Evolutionary conservation across 2,329 filamentous ascomycete genomes (phyloP).

Genomic region (Graphilbum ipis-grandicollis): DNA sequence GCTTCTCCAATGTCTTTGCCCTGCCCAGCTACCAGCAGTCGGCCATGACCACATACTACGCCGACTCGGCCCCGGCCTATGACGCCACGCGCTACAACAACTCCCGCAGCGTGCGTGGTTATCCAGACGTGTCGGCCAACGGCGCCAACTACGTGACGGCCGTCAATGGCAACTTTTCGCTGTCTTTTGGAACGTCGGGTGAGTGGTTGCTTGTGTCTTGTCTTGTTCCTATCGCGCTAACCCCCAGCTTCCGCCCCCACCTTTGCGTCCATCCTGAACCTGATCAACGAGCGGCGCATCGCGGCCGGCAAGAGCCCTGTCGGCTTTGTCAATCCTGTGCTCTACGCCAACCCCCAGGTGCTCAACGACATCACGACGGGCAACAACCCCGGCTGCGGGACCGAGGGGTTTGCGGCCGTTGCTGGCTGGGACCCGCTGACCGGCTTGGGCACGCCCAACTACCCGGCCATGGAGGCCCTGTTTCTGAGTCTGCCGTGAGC

Average conservation of each 20-base stretch:
- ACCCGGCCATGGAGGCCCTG: slow-evolving; percentile 14
- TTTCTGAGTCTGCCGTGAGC: slow-evolving; percentile 12
- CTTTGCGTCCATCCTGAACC: slow-evolving; percentile 37
- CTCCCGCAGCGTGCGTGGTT: slow-evolving; percentile 21
- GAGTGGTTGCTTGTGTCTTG: slow-evolving; percentile 2
- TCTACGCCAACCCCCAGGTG: slow-evolving; percentile 14
- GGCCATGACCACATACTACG: slow-evolving; percentile 9
- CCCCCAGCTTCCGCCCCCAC: slow-evolving; percentile 27
- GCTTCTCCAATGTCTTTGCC: slow-evolving; percentile 27
- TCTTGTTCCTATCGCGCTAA: not conserved
- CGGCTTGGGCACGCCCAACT: slow-evolving; percentile 13
- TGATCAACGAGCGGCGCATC: slow-evolving; percentile 47
- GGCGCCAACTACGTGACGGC: slow-evolving; percentile 21
- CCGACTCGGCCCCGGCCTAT: slow-evolving; percentile 22
- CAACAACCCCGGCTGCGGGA: slow-evolving; percentile 16
- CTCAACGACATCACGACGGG: slow-evolving; percentile 14
- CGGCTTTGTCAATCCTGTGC: slow-evolving; percentile 17
- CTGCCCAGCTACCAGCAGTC: slow-evolving; percentile 23
- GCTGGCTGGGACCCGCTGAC: slow-evolving; percentile 13
- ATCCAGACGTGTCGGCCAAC: slow-evolving; percentile 12
- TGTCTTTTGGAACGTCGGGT: slow-evolving; percentile 30
- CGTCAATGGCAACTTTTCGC: slow-evolving; percentile 21
- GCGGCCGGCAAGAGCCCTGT: slow-evolving; percentile 23
- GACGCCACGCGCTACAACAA: slow-evolving; percentile 17
- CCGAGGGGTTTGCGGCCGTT: slow-evolving; percentile 14